Base-by-base conservation (phyloP, 2,329 filamentous ascomycete species). In the Botryotinia globosa region DNA sequence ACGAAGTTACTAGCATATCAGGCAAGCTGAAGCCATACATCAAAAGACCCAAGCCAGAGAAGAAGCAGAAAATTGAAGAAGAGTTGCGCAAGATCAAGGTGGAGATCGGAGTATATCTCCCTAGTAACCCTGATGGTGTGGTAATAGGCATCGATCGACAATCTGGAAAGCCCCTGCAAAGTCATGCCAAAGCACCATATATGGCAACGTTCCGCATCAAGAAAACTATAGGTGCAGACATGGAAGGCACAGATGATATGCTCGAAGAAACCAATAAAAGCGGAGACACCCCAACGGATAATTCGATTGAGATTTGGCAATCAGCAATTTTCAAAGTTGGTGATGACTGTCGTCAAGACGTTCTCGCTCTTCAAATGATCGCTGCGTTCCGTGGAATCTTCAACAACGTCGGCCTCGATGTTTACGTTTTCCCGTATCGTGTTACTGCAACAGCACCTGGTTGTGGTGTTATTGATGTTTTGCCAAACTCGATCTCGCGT, bases 271-370 rank as follows among this genome's bases (percentile, higher is more conserved):
- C 83, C 3, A 83, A 83, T 68, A 83, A 84, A 72, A 74, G 76
- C 58, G 82, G 80, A 9, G 79, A 79, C 29, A 77, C 77, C 32
- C 80, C 80, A 12, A 78, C 79, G 42, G 83, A 84, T 70, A 89
- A 87, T 78, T 93, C 90, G 0, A 89, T 97, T 77, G 97, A 99
- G 82, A 92, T 95, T n/a, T 98, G 96, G 97, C 96, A 99, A 82
- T 97, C 94, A 2, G 96, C 95, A 72, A 99, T 99, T 80, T 99
- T 99, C 90, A 99, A 99, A 82, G 97, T 99, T 66, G 96, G 96
- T 75, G 96, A 99, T 81, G 96, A 99, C 82, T 98, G 96, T 81
- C 92, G 96, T 68, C 96, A 99, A 83, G 97, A 99, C 79, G 92
- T 99, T 69, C 86, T 99, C 74, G 96, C 96, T 2, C 85, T 99